These are phyloP conservation scores for Globisporangium iwayamae DNA, from an alignment of 352 stramenopile species.

Conservation along the genomic window DNA sequence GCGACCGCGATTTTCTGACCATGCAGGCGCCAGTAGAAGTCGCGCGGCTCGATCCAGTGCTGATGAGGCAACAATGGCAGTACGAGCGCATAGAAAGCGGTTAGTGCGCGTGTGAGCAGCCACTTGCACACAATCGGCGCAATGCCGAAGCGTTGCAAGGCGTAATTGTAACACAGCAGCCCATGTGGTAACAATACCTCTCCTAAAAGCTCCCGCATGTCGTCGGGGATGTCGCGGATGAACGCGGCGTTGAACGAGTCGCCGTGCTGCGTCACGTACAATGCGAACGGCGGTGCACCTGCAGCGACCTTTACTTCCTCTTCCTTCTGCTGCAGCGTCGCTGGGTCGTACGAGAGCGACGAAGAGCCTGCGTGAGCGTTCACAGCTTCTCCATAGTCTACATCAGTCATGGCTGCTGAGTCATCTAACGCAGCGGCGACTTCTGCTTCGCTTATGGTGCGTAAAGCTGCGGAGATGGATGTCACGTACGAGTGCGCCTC, in stretches of 20 bases:
- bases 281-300: slow-evolving; percentile 29
- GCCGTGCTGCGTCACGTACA: slow-evolving; percentile 65
- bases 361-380: not conserved
- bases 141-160: not conserved
- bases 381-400: not conserved
- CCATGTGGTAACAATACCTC: slow-evolving; percentile 19
- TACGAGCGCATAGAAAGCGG: not conserved
- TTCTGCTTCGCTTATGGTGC: slow-evolving; percentile 1
- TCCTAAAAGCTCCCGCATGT: slow-evolving; percentile 43
- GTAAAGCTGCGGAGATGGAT: slow-evolving; percentile 44
- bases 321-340: not conserved
- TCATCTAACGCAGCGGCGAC: not conserved
- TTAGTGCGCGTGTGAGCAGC: slow-evolving; percentile 5
- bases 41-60: slow-evolving; percentile 73
- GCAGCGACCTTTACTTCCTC: not conserved
- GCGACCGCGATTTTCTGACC: slow-evolving; percentile 46
- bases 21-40: slow-evolving; percentile 57
- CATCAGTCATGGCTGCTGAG: not conserved
- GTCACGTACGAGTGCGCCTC: slow-evolving; percentile 88
- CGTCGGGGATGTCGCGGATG: slow-evolving; percentile 50
- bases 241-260: slow-evolving; percentile 67
- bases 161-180: not conserved
- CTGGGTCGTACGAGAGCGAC: not conserved
- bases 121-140: not conserved
- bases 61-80: slow-evolving; percentile 13